Evolutionary conservation across 1,284 basidiomycete genomes (phyloP).

Genomic region (Psilocybe mexicana): DNA sequence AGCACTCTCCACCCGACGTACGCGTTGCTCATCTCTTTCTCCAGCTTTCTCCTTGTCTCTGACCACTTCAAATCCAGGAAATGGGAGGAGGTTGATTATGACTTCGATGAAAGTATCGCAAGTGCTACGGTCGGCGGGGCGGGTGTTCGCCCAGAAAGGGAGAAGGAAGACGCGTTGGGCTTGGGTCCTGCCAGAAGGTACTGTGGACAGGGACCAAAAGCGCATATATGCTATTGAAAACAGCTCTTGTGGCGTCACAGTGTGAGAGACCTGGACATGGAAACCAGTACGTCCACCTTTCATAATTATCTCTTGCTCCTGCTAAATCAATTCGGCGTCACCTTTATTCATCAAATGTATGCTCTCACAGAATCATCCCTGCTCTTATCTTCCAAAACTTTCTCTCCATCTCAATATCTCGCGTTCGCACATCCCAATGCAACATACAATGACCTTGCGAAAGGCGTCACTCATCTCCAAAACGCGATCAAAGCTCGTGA

Average conservation of each 20-base stretch:
- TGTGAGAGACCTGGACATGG: conserved; percentile 65
- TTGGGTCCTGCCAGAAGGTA: conserved; percentile 62
- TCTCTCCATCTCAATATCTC: conserved; percentile 93
- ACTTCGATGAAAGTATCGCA: conserved; percentile 64
- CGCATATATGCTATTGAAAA: conserved; percentile 1
- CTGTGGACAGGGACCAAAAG: conserved; percentile 11
- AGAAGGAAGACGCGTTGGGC: conserved; percentile 61
- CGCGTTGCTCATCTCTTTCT: conserved; percentile 17
- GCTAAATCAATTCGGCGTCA: neutral
- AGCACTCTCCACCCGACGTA: conserved; percentile 68
- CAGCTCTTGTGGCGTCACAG: conserved; percentile 36
- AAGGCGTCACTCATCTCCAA: conserved; percentile 71
- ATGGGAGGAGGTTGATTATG: conserved; percentile 83
- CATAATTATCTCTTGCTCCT: neutral
- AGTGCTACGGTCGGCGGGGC: conserved; percentile 37
- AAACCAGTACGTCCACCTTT: conserved; percentile 56
- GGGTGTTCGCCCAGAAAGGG: conserved; percentile 40
- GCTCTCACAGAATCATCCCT: conserved; percentile 67
- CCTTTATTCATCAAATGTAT: neutral
- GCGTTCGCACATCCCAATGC: conserved; percentile 94
- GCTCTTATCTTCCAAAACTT: conserved; percentile 86
- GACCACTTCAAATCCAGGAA: conserved; percentile 41
- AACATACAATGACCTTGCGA: conserved; percentile 86
- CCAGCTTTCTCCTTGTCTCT: neutral
- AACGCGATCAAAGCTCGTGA: conserved; percentile 83